Evolutionary conservation across 306 rosid genomes (phyloP).

Genomic region (Begonia peltatifolia): DNA sequence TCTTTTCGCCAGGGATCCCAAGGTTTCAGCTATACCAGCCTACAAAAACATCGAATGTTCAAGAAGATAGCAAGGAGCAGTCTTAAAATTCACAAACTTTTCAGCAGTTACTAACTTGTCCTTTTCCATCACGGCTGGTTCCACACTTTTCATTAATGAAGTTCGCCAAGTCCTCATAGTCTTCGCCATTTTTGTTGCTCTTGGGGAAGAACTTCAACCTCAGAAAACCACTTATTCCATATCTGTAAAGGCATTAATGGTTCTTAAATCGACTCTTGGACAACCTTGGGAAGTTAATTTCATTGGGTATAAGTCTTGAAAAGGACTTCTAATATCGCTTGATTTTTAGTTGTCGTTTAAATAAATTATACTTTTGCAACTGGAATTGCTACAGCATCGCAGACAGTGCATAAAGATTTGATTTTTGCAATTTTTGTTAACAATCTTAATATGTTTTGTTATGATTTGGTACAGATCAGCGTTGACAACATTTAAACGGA

Average conservation of each 20-base stretch:
- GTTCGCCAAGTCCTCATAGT: constrained; percentile 51
- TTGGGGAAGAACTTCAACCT: constrained; percentile 73
- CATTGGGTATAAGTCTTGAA: no score
- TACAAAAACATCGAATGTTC: constrained; percentile 14
- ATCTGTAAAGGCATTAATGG: constrained; percentile 26
- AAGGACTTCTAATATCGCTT: no score
- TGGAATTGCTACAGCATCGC: no score
- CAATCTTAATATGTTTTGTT: no score
- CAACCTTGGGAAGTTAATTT: no score
- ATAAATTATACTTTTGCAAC: no score
- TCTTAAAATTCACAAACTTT: background rate
- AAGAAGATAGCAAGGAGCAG: constrained; percentile 1
- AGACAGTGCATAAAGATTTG: no score
- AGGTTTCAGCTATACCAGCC: constrained; percentile 55
- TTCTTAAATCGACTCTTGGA: background rate
- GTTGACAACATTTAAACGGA: no score
- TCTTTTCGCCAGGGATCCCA: constrained; percentile 59
- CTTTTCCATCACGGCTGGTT: constrained; percentile 64
- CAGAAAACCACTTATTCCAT: constrained; percentile 62
- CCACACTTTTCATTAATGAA: constrained; percentile 71
- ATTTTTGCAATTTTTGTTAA: no score
- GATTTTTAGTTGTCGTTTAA: no score
- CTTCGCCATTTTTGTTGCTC: constrained; percentile 72
- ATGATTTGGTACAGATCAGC: no score
- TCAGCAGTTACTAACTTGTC: constrained; percentile 33